phyloP scores from a whole-genome alignment of 2,329 filamentous ascomycete species.

The Apiospora malaysiana region DNA sequence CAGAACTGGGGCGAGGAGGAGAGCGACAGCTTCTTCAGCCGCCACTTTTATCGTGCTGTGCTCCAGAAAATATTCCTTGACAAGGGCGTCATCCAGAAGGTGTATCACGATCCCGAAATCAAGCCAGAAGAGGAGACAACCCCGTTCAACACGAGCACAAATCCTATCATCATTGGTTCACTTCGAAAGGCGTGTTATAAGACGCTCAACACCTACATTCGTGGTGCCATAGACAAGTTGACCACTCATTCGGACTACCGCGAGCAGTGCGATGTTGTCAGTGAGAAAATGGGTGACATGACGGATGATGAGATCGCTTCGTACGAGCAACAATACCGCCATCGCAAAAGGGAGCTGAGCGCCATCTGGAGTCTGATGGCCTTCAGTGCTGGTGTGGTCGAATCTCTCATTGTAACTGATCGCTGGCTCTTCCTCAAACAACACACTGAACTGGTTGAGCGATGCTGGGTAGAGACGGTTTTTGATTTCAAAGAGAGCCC shows the following conservation, averaged over 20 bases:
- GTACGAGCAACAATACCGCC: conserved; percentile 71
- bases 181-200: conserved; percentile 80
- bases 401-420: conserved; percentile 89
- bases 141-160: conserved; percentile 65
- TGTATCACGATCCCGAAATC: conserved; percentile 47
- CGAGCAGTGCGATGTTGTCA: conserved; percentile 65
- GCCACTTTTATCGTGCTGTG: conserved; percentile 91
- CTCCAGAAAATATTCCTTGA: conserved; percentile 94
- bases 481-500: conserved; percentile 90
- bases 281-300: conserved; percentile 68
- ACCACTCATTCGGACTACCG: conserved; percentile 61
- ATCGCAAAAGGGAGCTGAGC: conserved; percentile 79
- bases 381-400: conserved; percentile 87
- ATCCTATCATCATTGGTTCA: conserved; percentile 85
- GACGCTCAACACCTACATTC: conserved; percentile 77
- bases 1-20: conserved; percentile 86
- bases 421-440: conserved; percentile 87
- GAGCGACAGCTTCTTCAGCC: conserved; percentile 85
- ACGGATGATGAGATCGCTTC: conserved; percentile 75
- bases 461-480: conserved; percentile 90
- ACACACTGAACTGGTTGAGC: conserved; percentile 70
- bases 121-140: conserved; percentile 37
- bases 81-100: conserved; percentile 72
- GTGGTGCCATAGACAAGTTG: conserved; percentile 81
- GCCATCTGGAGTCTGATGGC: conserved; percentile 96